phyloP scores from a whole-genome alignment of 1,284 basidiomycete genomes.

The Sporisorium sorghi region DNA sequence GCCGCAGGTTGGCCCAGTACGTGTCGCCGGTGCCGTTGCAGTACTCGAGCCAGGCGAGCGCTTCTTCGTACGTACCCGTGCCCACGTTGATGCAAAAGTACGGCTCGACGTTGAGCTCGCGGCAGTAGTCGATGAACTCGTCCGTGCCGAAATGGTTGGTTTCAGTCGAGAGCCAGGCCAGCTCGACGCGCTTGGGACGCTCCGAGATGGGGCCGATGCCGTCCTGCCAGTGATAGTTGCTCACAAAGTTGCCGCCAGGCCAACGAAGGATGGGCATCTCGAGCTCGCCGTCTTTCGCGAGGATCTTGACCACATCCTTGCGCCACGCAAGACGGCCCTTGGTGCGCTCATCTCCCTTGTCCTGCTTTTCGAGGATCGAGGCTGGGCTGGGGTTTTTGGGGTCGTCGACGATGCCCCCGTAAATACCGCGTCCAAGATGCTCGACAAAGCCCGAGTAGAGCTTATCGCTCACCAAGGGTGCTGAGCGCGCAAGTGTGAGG shows the following conservation, averaged over 20 bases:
- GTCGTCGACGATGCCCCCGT: conserved; percentile 75
- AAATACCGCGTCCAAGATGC: conserved; percentile 73
- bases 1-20: conserved; percentile 75
- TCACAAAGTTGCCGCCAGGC: conserved; percentile 74
- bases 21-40: conserved; percentile 75
- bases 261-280: conserved; percentile 75
- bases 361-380: conserved; percentile 60
- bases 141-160: conserved; percentile 77
- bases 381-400: conserved; percentile 70
- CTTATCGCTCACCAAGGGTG: conserved; percentile 38
- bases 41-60: conserved; percentile 78
- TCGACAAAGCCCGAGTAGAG: conserved; percentile 59
- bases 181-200: conserved; percentile 75
- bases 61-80: conserved; percentile 76
- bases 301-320: conserved; percentile 74
- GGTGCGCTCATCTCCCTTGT: conserved; percentile 51
- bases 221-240: conserved; percentile 78
- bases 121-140: conserved; percentile 73
- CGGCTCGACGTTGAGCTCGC: conserved; percentile 72
- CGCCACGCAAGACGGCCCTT: conserved; percentile 72
- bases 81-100: conserved; percentile 78
- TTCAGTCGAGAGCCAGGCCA: conserved; percentile 78
- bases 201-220: conserved; percentile 75
- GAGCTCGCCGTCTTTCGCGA: conserved; percentile 72
- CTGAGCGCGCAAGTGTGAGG: conserved; percentile 27